Conservation (phyloP, 179 eudicot species). For the Carnegiea gigantea region DNA sequence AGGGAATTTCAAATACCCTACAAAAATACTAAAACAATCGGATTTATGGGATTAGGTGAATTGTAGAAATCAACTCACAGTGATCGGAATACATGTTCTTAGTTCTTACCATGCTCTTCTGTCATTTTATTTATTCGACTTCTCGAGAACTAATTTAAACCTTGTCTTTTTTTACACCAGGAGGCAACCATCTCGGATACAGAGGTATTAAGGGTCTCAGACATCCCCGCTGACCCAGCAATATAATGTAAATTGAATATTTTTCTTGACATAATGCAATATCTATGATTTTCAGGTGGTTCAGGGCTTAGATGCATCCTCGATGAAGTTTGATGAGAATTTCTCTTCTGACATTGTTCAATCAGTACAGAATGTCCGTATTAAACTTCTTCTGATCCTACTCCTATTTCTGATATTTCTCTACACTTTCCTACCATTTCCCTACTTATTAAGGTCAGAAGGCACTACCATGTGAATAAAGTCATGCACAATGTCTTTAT, state of each 20-base stretch:
- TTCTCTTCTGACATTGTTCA: conserved; percentile 16
- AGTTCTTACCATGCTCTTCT: not conserved
- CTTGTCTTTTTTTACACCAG: conserved; percentile 26
- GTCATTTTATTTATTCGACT: not conserved
- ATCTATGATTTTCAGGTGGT: conserved; percentile 33
- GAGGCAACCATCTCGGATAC: conserved; percentile 34
- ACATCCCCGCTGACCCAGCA: not conserved
- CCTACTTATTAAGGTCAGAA: conserved; percentile 17
- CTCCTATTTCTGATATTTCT: conserved; percentile 20
- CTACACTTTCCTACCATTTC: conserved; percentile 20
- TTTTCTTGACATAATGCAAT: conserved; percentile 18
- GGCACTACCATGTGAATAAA: conserved; percentile 23
- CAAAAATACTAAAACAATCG: not conserved
- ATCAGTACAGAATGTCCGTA: conserved; percentile 6
- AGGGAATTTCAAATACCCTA: not conserved
- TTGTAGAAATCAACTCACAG: not conserved
- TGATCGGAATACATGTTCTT: not conserved
- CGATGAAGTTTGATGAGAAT: conserved; percentile 7
- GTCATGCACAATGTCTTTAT: not conserved
- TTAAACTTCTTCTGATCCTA: conserved; percentile 21
- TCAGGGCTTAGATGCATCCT: conserved; percentile 28
- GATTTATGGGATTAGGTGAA: not conserved
- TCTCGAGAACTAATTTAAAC: conserved; percentile 21
- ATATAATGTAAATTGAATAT: conserved; percentile 1
- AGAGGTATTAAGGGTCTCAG: conserved; percentile 29